Base-by-base conservation (phyloP, 768 basidiomycete species). In the Pleurotus sapidus region DNA sequence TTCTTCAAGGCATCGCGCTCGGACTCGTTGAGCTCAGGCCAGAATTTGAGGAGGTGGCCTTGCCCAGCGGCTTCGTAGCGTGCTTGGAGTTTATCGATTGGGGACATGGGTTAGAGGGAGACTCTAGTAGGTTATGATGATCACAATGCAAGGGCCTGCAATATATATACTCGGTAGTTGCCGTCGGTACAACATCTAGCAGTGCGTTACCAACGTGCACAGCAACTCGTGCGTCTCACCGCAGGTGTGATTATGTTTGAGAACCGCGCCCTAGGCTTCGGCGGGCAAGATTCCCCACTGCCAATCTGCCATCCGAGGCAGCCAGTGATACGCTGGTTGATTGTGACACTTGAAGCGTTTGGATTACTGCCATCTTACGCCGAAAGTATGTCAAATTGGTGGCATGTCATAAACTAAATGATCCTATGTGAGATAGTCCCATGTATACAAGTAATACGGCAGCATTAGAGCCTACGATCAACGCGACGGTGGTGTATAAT, bases 31-130 rank as follows among this genome's bases (percentile, higher is more conserved):
- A 98, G 86, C 38, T 78, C 75, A 57, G 86, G 76, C 87, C 87
- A 97, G 78, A 96, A 97, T 34, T 86, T 79, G 72, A 98, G 83
- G 67, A 98, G 83, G 69, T 98, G 97, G 60, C 73, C 86, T 77
- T 99, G 97, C 57, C 84, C 87, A 48, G 94, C 93, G 48, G 82
- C 77, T 60, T 87, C 77, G 75, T 92, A 98, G 61, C 80, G 83
- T 57, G 79, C 64, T 61, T 77, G 82, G 65, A 84, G 79, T 59
- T 74, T 64, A 67, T 86, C 81, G 70, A 77, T 72, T 60, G 84
- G 71, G 84, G 89, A 87, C 72, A 63, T 74, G 69, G 65, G 65
- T 45, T 58, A 17, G 45, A 43, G 46, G 55, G 56, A 55, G 55
- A 37, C 51, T 58, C 37, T 47, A 57, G 45, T 54, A 58, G 51